These are phyloP conservation scores for Sinapis alba DNA, from an alignment of 441 rosid species.

Conservation along the genomic window DNA sequence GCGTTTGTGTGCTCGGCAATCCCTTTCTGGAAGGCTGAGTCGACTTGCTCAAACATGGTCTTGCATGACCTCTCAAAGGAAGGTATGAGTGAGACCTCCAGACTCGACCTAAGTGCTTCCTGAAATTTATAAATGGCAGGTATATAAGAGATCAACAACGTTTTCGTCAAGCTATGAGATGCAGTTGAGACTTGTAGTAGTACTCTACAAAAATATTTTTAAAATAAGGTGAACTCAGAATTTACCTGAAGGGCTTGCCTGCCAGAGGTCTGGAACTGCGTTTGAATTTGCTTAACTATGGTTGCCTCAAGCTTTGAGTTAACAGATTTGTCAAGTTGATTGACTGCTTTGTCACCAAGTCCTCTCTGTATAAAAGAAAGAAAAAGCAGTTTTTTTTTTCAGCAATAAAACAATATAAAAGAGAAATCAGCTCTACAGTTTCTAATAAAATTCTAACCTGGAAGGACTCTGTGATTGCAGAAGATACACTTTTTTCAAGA, in stretches of 20 bases:
- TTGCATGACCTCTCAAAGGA: too few species aligned
- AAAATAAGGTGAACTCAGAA: conserved; percentile 5
- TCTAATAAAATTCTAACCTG: not conserved
- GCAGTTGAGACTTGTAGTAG: not conserved
- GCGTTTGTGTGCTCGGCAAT: too few species aligned
- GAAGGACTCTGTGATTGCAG: not conserved
- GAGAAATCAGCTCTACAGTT: too few species aligned
- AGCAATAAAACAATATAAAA: too few species aligned
- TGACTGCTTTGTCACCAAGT: conserved; percentile 65
- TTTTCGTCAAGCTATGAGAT: conserved; percentile 13
- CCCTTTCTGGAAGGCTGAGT: too few species aligned
- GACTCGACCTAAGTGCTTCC: too few species aligned
- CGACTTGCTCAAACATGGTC: too few species aligned
- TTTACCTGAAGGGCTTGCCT: conserved; percentile 71
- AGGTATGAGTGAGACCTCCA: too few species aligned
- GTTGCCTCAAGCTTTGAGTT: conserved; percentile 61
- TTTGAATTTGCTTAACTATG: conserved; percentile 61
- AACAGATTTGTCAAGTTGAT: conserved; percentile 66
- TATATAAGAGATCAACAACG: too few species aligned
- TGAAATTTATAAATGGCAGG: too few species aligned
- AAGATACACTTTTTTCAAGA: not conserved
- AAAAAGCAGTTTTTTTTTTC: too few species aligned
- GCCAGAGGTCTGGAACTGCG: conserved; percentile 77
- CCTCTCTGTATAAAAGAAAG: conserved; percentile 52
- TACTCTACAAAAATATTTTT: not conserved